phyloP scores from a whole-genome alignment of 306 rosid species.

The Cucurbita ficifolia region DNA sequence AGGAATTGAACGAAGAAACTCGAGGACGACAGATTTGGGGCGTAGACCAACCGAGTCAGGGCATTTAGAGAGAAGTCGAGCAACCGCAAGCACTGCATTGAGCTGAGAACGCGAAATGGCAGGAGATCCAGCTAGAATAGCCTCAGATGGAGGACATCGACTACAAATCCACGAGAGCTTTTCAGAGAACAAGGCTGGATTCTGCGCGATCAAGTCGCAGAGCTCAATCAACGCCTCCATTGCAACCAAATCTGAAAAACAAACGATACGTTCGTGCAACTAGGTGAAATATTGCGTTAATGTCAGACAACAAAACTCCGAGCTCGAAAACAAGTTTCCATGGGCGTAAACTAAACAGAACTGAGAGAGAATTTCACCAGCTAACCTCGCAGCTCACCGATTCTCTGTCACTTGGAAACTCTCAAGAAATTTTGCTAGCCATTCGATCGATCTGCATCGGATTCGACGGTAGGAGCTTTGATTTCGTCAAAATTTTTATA shows the following conservation, averaged over 20 bases:
- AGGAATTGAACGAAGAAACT: conserved; percentile 65
- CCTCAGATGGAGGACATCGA: conserved; percentile 65
- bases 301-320: neutral
- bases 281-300: neutral
- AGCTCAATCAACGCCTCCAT: conserved; percentile 93
- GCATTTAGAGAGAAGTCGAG: conserved; percentile 66
- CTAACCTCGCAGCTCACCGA: neutral
- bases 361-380: neutral
- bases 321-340: neutral
- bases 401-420: too few species aligned
- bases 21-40: conserved; percentile 48
- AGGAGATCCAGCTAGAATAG: conserved; percentile 53
- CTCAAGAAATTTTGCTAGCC: too few species aligned
- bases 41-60: conserved; percentile 54
- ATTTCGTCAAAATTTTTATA: too few species aligned
- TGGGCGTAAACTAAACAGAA: neutral
- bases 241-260: conserved; percentile 9
- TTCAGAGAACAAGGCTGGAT: conserved; percentile 56
- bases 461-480: too few species aligned
- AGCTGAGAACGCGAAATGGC: conserved; percentile 81
- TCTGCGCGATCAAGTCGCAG: conserved; percentile 78
- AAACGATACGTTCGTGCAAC: neutral
- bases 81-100: conserved; percentile 82
- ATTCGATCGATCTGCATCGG: too few species aligned
- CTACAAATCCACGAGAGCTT: conserved; percentile 74